Conservation (phyloP, 2,329 filamentous ascomycete genomes). For the Chrysoporthe austroafricana region DNA sequence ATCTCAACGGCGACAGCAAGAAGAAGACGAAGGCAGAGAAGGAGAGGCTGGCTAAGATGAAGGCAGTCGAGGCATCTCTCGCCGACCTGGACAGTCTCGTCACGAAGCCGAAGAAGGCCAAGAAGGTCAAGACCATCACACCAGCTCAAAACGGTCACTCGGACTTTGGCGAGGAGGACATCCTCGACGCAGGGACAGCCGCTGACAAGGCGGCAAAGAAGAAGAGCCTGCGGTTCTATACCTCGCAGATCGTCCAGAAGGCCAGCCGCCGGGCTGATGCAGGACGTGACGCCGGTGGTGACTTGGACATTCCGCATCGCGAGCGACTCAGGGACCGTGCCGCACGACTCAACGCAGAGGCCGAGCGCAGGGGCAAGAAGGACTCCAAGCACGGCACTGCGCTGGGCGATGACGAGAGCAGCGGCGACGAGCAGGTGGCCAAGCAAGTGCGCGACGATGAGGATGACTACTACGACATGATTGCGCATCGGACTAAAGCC, state of each 20-base stretch:
- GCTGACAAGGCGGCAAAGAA: conserved; percentile 88
- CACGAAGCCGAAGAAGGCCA: conserved; percentile 50
- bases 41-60: conserved; percentile 46
- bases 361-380: conserved; percentile 78
- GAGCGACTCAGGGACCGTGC: conserved; percentile 87
- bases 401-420: conserved; percentile 67
- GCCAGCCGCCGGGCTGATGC: conserved; percentile 80
- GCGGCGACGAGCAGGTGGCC: conserved; percentile 67
- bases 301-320: conserved; percentile 82
- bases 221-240: conserved; percentile 96
- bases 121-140: conserved; percentile 36
- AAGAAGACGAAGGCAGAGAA: conserved; percentile 45
- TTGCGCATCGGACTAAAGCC: conserved; percentile 69
- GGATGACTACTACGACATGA: conserved; percentile 87
- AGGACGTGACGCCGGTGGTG: conserved; percentile 75
- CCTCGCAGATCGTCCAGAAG: conserved; percentile 95
- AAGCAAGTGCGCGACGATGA: conserved; percentile 57
- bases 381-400: conserved; percentile 65
- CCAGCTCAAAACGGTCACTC: conserved; percentile 63
- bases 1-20: conserved; percentile 31
- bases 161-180: conserved; percentile 91
- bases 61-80: conserved; percentile 70
- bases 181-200: conserved; percentile 75
- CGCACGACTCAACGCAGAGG: conserved; percentile 84
- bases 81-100: conserved; percentile 71